These are phyloP conservation scores for Penicillium daleae DNA, from an alignment of 495 filamentous ascomycete species.

Conservation along the genomic window DNA sequence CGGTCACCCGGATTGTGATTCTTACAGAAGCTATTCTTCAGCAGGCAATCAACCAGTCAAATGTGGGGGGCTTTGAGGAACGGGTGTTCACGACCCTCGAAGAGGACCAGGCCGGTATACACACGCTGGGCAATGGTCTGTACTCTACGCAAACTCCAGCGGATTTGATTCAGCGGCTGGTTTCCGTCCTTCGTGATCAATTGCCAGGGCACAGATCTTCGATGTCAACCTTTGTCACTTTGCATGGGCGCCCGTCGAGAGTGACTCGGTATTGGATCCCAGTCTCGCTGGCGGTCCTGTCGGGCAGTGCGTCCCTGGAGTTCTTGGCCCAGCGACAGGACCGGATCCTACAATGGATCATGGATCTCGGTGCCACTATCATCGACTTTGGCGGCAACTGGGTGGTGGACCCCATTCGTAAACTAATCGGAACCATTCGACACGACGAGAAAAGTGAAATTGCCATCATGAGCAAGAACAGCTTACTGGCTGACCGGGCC, in stretches of 20 bases:
- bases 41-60: slow-evolving; percentile 45
- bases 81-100: slow-evolving; percentile 66
- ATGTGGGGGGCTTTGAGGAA: slow-evolving; percentile 71
- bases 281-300: slow-evolving; percentile 61
- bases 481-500: slow-evolving; percentile 82
- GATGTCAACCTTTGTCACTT: slow-evolving; percentile 41
- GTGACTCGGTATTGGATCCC: slow-evolving; percentile 89
- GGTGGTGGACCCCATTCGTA: slow-evolving; percentile 82
- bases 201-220: slow-evolving; percentile 64
- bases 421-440: slow-evolving; percentile 87
- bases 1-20: slow-evolving; percentile 70
- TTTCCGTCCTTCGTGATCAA: slow-evolving; percentile 61
- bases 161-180: slow-evolving; percentile 67
- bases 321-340: slow-evolving; percentile 70
- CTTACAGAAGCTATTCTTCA: slow-evolving; percentile 81
- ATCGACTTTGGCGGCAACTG: slow-evolving; percentile 95
- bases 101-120: slow-evolving; percentile 56
- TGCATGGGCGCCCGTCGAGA: slow-evolving; percentile 75
- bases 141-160: slow-evolving; percentile 48
- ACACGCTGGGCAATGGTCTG: slow-evolving; percentile 30
- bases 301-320: slow-evolving; percentile 79
- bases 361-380: slow-evolving; percentile 71
- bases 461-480: slow-evolving; percentile 91
- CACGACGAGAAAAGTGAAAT: slow-evolving; percentile 91
- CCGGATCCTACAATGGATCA: slow-evolving; percentile 75